Percentiles rank a stretch among this genome's conserved stretches.
Evolutionary conservation across 164 flowering plant species (phyloP).

Genomic region (Aristolochia fimbriata): DNA sequence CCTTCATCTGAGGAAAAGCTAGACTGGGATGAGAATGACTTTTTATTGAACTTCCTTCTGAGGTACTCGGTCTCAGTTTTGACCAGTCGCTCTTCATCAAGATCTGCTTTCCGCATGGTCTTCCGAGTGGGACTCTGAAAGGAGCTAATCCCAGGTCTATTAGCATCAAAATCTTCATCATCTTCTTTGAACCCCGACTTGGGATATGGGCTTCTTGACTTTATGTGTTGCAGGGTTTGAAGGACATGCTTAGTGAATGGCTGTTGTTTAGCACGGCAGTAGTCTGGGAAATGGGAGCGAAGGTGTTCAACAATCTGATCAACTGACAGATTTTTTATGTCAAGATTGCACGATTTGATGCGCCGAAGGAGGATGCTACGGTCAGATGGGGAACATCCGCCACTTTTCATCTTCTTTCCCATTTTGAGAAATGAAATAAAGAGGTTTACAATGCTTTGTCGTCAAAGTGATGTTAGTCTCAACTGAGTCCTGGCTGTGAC

Average conservation of each 20-base stretch:
- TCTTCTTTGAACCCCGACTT: not conserved
- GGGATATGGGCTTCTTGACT: constrained; percentile 3
- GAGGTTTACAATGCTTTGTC: too few species aligned
- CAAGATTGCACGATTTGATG: constrained; percentile 21
- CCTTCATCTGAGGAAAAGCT: constrained; percentile 13
- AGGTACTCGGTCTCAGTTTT: constrained; percentile 24
- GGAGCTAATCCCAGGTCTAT: constrained; percentile 2
- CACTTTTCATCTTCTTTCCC: constrained; percentile 10
- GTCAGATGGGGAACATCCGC: constrained; percentile 3
- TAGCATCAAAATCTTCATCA: constrained; percentile 12
- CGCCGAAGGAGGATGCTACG: constrained; percentile 19
- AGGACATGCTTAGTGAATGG: constrained; percentile 27
- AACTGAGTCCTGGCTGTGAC: too few species aligned
- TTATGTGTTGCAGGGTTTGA: constrained; percentile 13
- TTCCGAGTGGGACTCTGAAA: constrained; percentile 12
- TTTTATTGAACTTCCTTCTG: constrained; percentile 5
- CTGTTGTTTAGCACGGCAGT: constrained; percentile 24
- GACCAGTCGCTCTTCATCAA: constrained; percentile 29
- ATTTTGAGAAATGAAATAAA: not conserved
- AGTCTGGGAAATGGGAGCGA: constrained; percentile 33
- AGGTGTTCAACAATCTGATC: constrained; percentile 48
- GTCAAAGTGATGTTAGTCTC: too few species aligned
- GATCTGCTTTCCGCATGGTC: constrained; percentile 21
- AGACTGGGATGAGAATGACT: constrained; percentile 6
- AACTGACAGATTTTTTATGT: constrained; percentile 5